Percentiles rank a stretch among this genome's conserved stretches.
Evolutionary conservation across 805 yeast species (phyloP).

Genomic region (Priceomyces castillae): DNA sequence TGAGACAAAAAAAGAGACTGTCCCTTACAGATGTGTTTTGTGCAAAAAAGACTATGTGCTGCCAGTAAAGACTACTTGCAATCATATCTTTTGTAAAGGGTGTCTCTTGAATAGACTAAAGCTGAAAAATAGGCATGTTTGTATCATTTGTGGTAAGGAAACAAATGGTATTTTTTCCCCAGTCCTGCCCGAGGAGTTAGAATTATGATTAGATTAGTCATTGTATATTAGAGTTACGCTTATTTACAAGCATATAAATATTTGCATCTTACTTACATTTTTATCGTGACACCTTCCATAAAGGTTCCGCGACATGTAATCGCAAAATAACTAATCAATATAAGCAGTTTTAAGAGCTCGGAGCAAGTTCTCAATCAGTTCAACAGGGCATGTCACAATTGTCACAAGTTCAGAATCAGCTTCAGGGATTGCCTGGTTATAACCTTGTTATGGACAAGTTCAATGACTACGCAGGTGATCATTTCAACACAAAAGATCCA

Average conservation of each 20-base stretch:
- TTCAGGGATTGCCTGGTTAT: constrained; percentile 55
- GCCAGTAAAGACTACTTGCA: constrained; percentile 61
- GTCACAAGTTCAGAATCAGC: constrained; percentile 25
- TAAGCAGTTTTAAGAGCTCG: neutral
- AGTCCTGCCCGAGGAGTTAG: constrained; percentile 38
- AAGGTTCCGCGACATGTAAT: constrained; percentile 1
- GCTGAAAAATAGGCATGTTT: constrained; percentile 36
- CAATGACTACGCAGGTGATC: constrained; percentile 67
- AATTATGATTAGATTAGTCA: constrained; percentile 8
- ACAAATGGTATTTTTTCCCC: constrained; percentile 61
- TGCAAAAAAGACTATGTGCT: constrained; percentile 53
- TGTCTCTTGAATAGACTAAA: constrained; percentile 55
- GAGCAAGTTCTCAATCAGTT: too few relatives aligned
- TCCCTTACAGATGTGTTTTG: constrained; percentile 62
- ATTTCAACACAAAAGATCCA: constrained; percentile 64
- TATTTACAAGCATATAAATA: too few relatives aligned
- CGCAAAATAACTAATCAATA: neutral
- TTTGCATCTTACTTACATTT: too few relatives aligned
- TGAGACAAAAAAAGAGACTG: constrained; percentile 9
- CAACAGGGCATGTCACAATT: constrained; percentile 5
- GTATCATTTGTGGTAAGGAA: constrained; percentile 57
- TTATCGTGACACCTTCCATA: neutral
- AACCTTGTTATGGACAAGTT: constrained; percentile 53
- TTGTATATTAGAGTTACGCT: too few relatives aligned
- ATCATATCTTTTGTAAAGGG: constrained; percentile 59